These are phyloP conservation scores for Fragosphaeria purpurea DNA, from an alignment of 2,329 filamentous ascomycete genomes.

Conservation along the genomic window DNA sequence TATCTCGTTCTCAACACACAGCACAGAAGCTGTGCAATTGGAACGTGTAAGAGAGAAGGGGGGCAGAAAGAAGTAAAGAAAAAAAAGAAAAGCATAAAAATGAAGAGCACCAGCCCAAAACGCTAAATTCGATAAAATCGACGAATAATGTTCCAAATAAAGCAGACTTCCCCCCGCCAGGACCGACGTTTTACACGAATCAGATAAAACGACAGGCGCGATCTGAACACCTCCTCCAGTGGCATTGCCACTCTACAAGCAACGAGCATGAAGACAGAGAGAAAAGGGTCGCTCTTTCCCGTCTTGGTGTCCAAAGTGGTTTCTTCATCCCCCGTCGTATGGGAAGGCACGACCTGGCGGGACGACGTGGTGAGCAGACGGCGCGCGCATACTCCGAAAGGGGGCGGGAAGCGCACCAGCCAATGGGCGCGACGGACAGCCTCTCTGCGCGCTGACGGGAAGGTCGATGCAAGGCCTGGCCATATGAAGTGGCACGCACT, in stretches of 20 bases:
- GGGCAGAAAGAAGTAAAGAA: background rate
- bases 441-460: background rate
- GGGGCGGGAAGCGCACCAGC: background rate
- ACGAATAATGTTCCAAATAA: background rate
- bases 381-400: no score
- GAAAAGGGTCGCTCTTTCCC: background rate
- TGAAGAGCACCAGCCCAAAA: background rate
- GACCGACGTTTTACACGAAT: background rate
- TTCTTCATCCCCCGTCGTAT: no score
- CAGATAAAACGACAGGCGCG: slow-evolving; percentile 1
- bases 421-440: background rate
- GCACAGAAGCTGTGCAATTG: no score
- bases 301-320: no score
- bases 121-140: slow-evolving; percentile 5
- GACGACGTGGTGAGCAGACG: no score
- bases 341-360: no score
- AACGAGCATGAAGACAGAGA: background rate
- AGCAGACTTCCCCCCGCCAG: background rate
- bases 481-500: no score
- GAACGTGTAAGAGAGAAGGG: background rate
- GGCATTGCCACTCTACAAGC: background rate
- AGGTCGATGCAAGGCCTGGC: no score
- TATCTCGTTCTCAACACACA: no score
- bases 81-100: background rate
- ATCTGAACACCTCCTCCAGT: background rate